Evolutionary conservation across 2,329 filamentous ascomycete genomes (phyloP).

Genomic region (Diatrype stigma): DNA sequence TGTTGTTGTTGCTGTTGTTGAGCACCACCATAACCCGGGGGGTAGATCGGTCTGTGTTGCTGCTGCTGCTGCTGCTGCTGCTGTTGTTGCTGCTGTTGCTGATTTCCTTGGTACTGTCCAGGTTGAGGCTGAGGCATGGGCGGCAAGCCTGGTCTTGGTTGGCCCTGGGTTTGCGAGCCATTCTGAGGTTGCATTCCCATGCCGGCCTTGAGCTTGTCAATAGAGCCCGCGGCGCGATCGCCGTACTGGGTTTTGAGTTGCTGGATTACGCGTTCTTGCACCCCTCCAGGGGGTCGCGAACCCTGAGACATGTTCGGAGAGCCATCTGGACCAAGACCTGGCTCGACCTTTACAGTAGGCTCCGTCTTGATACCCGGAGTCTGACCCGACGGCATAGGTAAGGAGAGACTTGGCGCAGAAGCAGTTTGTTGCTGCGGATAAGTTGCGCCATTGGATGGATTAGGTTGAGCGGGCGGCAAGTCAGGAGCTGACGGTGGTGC

Average conservation of each 20-base stretch:
- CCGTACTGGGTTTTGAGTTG: conserved; percentile 59
- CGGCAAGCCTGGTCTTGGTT: conserved; percentile 20
- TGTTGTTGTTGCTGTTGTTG: conserved; percentile 22
- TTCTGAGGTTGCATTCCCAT: conserved; percentile 26
- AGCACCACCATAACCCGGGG: no score
- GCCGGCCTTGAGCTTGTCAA: conserved; percentile 55
- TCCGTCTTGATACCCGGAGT: conserved; percentile 41
- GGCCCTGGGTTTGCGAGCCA: conserved; percentile 19
- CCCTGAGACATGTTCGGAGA: conserved; percentile 34
- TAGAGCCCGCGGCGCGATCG: conserved; percentile 59
- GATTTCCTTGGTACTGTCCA: conserved; percentile 21
- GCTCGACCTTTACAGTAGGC: conserved; percentile 45
- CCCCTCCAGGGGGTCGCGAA: conserved; percentile 34
- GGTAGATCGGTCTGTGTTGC: no score
- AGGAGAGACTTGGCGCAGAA: conserved; percentile 17
- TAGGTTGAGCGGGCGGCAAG: conserved; percentile 13
- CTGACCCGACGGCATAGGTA: conserved; percentile 20
- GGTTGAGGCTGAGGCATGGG: conserved; percentile 17
- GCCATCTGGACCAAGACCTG: conserved; percentile 36
- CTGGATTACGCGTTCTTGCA: conserved; percentile 51
- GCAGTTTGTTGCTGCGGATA: conserved; percentile 22
- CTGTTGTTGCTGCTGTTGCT: conserved; percentile 29
- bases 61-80: conserved; percentile 17
- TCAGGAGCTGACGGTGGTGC: conserved; percentile 21
- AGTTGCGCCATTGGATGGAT: conserved; percentile 22